These are phyloP conservation scores for Aspergillus sp. DNA, from an alignment of 2,329 filamentous ascomycete species.

Conservation along the genomic window DNA sequence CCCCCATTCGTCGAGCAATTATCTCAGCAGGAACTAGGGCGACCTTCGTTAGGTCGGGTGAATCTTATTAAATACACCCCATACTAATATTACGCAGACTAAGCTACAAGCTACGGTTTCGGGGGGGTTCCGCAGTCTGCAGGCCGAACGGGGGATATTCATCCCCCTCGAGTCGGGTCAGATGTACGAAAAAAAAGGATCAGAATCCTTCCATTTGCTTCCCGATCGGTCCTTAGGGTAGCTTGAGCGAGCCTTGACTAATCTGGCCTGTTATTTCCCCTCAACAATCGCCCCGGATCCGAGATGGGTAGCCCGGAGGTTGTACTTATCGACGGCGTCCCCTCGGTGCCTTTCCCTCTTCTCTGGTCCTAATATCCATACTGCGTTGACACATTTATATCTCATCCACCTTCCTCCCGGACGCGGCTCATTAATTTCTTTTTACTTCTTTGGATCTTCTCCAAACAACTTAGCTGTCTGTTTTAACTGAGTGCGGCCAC, in stretches of 20 bases:
- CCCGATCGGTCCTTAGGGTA: not conserved
- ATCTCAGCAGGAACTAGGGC: not conserved
- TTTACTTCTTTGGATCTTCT: too few species aligned
- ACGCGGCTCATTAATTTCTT: too few species aligned
- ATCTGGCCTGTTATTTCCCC: not conserved
- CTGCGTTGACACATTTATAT: not conserved
- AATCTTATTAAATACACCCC: not conserved
- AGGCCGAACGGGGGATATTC: not conserved
- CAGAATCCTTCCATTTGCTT: conserved; percentile 8
- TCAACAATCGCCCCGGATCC: conserved; percentile 5
- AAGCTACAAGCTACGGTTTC: not conserved
- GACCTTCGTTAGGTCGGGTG: not conserved
- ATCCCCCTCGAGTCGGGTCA: not conserved
- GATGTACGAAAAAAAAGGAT: conserved; percentile 7
- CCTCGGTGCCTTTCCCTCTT: not conserved
- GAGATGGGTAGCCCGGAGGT: not conserved
- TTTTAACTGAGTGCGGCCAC: not conserved
- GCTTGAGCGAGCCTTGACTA: conserved; percentile 2
- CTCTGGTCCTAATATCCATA: not conserved
- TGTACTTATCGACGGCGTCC: conserved; percentile 1
- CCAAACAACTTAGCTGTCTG: not conserved
- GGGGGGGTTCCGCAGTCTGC: conserved; percentile 1
- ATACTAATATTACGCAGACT: not conserved
- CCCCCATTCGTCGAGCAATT: not conserved
- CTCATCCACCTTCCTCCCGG: not conserved